Evolutionary conservation across 768 basidiomycete species (phyloP).

Genomic region (Boletus tylopilopsis): DNA sequence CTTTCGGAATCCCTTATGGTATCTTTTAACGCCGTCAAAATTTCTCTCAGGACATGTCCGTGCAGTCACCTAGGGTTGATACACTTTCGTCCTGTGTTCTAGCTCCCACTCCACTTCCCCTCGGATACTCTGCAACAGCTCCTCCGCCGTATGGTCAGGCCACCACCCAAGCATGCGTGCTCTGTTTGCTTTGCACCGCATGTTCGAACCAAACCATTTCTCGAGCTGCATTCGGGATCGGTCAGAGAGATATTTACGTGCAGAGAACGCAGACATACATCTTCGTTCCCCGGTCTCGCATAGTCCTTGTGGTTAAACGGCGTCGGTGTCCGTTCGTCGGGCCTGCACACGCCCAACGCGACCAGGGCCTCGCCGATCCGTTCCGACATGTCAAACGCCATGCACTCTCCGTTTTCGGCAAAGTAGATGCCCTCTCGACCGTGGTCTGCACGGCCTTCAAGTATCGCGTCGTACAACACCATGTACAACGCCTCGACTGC

Average conservation of each 20-base stretch:
- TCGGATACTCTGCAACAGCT: slow-evolving; percentile 14
- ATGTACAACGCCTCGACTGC: slow-evolving; percentile 38
- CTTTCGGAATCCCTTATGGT: no score
- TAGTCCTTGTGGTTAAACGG: slow-evolving; percentile 34
- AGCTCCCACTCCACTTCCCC: slow-evolving; percentile 11
- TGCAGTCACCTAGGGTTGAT: no score
- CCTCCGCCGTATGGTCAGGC: slow-evolving; percentile 27
- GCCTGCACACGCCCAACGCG: background rate
- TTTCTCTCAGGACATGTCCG: no score
- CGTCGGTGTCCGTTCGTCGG: slow-evolving; percentile 29
- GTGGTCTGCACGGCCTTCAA: slow-evolving; percentile 8
- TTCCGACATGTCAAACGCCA: slow-evolving; percentile 37
- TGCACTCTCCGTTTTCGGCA: slow-evolving; percentile 46
- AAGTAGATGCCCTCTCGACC: slow-evolving; percentile 48
- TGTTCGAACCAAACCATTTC: slow-evolving; percentile 13
- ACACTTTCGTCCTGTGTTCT: no score
- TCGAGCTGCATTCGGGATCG: background rate
- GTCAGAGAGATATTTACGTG: background rate
- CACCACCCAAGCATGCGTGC: slow-evolving; percentile 18
- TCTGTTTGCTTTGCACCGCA: slow-evolving; percentile 11
- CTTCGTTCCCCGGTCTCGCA: background rate
- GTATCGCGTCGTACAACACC: slow-evolving; percentile 35
- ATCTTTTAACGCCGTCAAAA: no score
- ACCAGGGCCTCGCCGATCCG: slow-evolving; percentile 32
- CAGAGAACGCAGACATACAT: background rate